A percentile compares a stretch with the other conserved stretches of the same genome.
These are phyloP conservation scores for Suillus alpinus DNA, from an alignment of 768 basidiomycete species.

Conservation along the genomic window DNA sequence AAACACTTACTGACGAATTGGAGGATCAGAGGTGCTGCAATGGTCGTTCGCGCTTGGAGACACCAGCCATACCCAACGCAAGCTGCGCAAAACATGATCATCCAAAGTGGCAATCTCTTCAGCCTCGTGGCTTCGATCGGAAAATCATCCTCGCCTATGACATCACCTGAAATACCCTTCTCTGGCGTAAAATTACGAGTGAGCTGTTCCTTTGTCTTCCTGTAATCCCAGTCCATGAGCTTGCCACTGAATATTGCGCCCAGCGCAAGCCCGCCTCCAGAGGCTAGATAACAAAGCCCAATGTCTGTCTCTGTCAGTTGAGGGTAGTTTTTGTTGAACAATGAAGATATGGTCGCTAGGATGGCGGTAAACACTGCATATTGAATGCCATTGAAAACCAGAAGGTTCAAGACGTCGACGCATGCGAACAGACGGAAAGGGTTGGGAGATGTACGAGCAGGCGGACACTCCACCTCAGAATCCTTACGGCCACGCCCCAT, in stretches of 20 bases:
- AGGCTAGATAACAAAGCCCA: conserved; percentile 71
- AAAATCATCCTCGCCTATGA: conserved; percentile 36
- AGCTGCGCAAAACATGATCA: conserved; percentile 34
- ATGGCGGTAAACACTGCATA: conserved; percentile 47
- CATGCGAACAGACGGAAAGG: conserved; percentile 31
- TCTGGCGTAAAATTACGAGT: conserved; percentile 12
- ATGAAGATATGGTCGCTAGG: conserved; percentile 41
- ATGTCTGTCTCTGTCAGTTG: conserved; percentile 43
- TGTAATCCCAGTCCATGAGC: conserved; percentile 63
- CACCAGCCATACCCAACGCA: conserved; percentile 57
- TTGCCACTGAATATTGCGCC: conserved; percentile 56
- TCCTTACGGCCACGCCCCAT: conserved; percentile 4
- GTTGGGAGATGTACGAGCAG: conserved; percentile 27
- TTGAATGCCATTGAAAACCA: conserved; percentile 50
- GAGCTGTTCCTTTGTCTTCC: conserved; percentile 22
- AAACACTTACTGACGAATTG: conserved; percentile 33
- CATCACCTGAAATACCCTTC: conserved; percentile 16
- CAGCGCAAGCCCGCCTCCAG: conserved; percentile 64
- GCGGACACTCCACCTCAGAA: neutral
- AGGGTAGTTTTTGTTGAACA: conserved; percentile 47
- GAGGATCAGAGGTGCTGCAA: conserved; percentile 52
- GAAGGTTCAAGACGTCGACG: conserved; percentile 34
- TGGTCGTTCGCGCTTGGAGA: conserved; percentile 39
- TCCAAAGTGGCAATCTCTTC: conserved; percentile 41
- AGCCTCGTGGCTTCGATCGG: conserved; percentile 58